phyloP scores from a whole-genome alignment of 345 rosid species.

The Jatropha curcas region DNA sequence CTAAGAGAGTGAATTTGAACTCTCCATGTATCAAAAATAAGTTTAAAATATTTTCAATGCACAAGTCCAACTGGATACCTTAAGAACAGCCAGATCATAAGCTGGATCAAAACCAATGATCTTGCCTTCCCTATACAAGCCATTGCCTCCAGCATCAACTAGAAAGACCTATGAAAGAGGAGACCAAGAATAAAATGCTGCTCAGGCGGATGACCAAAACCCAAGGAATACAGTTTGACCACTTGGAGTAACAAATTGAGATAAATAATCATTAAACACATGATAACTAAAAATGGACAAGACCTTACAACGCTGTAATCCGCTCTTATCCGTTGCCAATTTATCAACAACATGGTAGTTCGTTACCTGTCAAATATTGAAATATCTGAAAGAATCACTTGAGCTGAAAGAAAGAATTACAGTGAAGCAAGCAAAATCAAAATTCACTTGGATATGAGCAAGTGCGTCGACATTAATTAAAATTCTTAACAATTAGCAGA shows the following conservation, averaged over 20 bases:
- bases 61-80: constrained; percentile 37
- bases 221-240: neutral
- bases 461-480: neutral
- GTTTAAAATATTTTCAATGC: neutral
- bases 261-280: neutral
- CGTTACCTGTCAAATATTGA: constrained; percentile 54
- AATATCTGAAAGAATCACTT: neutral
- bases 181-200: neutral
- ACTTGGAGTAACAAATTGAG: neutral
- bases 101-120: constrained; percentile 75
- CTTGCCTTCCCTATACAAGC: constrained; percentile 65
- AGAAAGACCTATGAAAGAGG: constrained; percentile 48
- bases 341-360: constrained; percentile 84
- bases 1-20: neutral
- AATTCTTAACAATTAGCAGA: no score
- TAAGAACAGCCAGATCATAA: constrained; percentile 79
- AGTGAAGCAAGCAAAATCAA: neutral
- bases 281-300: constrained; percentile 16
- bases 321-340: constrained; percentile 68
- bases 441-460: neutral
- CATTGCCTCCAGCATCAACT: constrained; percentile 61
- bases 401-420: neutral
- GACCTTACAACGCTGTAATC: constrained; percentile 88
- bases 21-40: neutral
- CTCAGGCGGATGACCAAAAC: neutral